Evolutionary conservation across 192 early-diverging fungal species (phyloP).

Genomic region (Radiomyces spectabilis): DNA sequence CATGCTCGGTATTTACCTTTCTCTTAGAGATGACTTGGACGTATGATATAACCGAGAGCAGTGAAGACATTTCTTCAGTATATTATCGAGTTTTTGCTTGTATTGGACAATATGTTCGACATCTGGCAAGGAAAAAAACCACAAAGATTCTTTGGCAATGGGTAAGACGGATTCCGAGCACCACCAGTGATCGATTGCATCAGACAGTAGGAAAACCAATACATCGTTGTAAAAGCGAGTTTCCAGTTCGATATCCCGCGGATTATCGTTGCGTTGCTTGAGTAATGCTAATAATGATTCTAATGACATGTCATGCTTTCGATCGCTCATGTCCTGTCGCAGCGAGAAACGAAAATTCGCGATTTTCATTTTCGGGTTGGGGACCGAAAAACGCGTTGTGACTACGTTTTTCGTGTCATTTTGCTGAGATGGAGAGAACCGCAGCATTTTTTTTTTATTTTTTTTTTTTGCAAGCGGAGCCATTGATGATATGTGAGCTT

Average conservation of each 20-base stretch:
- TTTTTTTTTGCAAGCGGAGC: no score
- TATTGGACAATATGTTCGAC: slow-evolving; percentile 21
- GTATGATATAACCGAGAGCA: slow-evolving; percentile 20
- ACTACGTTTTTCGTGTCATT: no score
- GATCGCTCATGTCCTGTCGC: no score
- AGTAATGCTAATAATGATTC: no score
- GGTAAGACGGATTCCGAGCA: slow-evolving; percentile 5
- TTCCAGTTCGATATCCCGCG: slow-evolving; percentile 2
- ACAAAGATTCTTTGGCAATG: slow-evolving; percentile 21
- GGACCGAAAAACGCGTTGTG: no score
- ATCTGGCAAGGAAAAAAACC: slow-evolving; percentile 25
- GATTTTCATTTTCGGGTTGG: no score
- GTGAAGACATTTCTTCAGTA: slow-evolving; percentile 8
- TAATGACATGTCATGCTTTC: no score
- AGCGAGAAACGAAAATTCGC: no score
- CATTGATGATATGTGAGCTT: no score
- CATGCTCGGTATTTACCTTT: slow-evolving; percentile 5
- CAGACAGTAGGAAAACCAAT: slow-evolving; percentile 14
- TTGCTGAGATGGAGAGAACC: no score
- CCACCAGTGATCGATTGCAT: slow-evolving; percentile 26
- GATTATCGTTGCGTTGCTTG: slow-evolving; percentile 7
- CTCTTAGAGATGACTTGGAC: slow-evolving; percentile 1
- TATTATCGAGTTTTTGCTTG: slow-evolving; percentile 18
- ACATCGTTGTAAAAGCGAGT: slow-evolving; percentile 32
- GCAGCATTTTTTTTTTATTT: no score